Conservation (phyloP, 2,329 filamentous ascomycete genomes). For the Colletotrichum tropicale region DNA sequence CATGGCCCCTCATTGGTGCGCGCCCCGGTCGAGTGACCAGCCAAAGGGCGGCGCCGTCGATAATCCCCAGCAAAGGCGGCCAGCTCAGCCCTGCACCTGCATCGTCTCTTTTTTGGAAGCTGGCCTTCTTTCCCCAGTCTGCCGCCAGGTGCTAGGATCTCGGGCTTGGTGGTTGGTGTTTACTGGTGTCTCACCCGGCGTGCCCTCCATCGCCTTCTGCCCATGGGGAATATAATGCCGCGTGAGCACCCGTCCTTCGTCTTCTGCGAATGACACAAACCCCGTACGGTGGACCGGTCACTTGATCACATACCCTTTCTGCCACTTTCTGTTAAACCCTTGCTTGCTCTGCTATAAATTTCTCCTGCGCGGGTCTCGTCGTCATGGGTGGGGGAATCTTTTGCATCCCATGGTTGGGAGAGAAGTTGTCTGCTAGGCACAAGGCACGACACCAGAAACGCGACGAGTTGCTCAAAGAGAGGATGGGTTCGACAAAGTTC, state of each 20-base stretch:
- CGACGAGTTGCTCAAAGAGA: conserved; percentile 1
- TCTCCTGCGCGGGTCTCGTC: background rate
- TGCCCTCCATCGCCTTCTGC: background rate
- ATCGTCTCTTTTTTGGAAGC: background rate
- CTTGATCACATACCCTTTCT: conserved; percentile 14
- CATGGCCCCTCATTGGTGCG: background rate
- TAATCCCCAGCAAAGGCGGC: background rate
- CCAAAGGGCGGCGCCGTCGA: conserved; percentile 9
- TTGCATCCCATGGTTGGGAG: background rate
- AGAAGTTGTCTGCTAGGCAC: background rate
- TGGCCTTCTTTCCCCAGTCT: background rate
- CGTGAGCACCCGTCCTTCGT: conserved; percentile 11
- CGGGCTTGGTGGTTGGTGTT: background rate
- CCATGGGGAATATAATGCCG: conserved; percentile 16
- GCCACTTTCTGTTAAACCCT: background rate
- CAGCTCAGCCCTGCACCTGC: conserved; percentile 17
- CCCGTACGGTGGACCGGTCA: background rate
- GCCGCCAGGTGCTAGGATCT: background rate
- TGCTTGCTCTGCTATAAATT: background rate
- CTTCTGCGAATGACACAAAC: background rate
- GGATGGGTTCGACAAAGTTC: conserved; percentile 47
- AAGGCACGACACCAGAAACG: conserved; percentile 4
- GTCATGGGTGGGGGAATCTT: conserved; percentile 11
- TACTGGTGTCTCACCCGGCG: conserved; percentile 1
- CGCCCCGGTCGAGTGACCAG: conserved; percentile 17